phyloP scores from a whole-genome alignment of 148 eudicot genomes.

The Cornus suecica region DNA sequence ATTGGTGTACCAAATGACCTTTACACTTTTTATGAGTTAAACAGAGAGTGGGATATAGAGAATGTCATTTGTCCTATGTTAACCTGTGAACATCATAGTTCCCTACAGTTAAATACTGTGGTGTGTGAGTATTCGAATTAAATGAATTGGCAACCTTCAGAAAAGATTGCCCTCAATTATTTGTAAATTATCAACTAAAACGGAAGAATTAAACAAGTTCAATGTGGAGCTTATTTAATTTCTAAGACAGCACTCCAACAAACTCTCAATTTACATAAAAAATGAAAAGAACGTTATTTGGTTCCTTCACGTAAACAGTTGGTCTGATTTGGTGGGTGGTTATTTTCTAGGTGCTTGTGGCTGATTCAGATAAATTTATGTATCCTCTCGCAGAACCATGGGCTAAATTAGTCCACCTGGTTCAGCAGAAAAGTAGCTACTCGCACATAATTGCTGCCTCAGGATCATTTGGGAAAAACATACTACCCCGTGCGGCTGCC shows the following conservation, averaged over 20 bases:
- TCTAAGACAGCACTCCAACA: neutral
- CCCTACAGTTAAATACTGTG: too few species aligned
- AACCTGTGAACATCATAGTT: too few species aligned
- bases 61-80: neutral
- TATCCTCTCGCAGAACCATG: slow-evolving; percentile 91
- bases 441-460: slow-evolving; percentile 80
- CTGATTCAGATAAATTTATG: slow-evolving; percentile 77
- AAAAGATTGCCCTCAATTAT: neutral
- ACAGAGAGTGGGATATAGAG: neutral
- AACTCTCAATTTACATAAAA: neutral
- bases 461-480: slow-evolving; percentile 89
- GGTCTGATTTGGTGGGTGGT: slow-evolving; percentile 10
- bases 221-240: neutral
- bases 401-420: slow-evolving; percentile 69
- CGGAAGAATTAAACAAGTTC: neutral
- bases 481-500: slow-evolving; percentile 93
- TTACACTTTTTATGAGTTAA: neutral
- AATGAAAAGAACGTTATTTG: neutral
- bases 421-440: slow-evolving; percentile 65
- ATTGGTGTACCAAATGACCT: neutral
- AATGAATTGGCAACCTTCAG: neutral
- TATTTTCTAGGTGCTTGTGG: slow-evolving; percentile 64
- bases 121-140: too few species aligned
- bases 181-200: neutral
- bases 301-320: neutral